These are phyloP conservation scores for Nicotiana tabacum DNA, from an alignment of 257 asterid species.

Conservation along the genomic window DNA sequence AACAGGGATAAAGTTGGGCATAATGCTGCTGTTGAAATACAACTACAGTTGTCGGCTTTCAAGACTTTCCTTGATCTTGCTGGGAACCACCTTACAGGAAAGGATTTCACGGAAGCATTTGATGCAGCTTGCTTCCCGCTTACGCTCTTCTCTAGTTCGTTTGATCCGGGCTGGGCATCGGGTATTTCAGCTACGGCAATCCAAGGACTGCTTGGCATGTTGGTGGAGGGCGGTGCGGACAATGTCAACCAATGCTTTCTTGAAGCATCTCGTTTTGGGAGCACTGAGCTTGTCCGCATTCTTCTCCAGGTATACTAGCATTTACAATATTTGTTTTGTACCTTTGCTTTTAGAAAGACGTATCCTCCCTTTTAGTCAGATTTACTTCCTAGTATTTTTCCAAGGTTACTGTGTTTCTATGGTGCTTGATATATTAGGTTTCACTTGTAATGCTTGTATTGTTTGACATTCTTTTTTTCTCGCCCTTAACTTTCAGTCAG, in stretches of 20 bases:
- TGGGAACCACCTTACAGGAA: conserved; percentile 86
- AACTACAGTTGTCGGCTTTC: conserved; percentile 89
- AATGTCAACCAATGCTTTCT: conserved; percentile 96
- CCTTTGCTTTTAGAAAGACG: not conserved
- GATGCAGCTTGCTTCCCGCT: conserved; percentile 99
- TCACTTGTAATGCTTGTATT: not conserved
- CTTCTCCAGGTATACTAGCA: conserved; percentile 62
- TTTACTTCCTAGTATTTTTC: not conserved
- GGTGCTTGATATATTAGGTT: not conserved
- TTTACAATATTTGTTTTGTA: not conserved
- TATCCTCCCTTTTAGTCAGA: not conserved
- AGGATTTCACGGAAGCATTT: conserved; percentile 98
- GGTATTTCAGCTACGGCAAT: conserved; percentile 91
- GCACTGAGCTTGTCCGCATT: conserved; percentile 99
- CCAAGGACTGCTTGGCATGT: conserved; percentile 89
- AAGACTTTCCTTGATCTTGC: conserved; percentile 92
- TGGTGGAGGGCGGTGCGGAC: conserved; percentile 99
- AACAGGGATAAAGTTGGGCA: conserved; percentile 69
- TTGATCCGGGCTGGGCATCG: conserved; percentile 98
- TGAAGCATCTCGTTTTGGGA: conserved; percentile 98
- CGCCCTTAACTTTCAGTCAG: not conserved
- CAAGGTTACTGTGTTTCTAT: not conserved
- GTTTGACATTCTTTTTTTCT: not conserved
- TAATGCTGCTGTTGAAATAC: conserved; percentile 68
- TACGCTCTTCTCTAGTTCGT: conserved; percentile 92